These are phyloP conservation scores for Hymenoscyphus albidus DNA, from an alignment of 2,329 filamentous ascomycete species.

Conservation along the genomic window DNA sequence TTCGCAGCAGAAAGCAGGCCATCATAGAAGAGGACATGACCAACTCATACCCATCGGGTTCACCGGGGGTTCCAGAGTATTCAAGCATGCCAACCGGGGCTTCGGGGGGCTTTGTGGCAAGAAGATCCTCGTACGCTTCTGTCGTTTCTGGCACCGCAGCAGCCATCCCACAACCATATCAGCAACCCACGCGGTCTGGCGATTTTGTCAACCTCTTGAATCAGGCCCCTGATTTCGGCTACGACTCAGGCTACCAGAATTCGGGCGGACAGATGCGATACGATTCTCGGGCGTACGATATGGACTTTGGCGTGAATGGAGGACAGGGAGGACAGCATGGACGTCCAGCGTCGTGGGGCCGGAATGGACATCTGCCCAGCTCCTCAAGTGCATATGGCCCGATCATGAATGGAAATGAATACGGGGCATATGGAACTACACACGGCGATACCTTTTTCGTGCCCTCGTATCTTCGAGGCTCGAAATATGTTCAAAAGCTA, in stretches of 20 bases:
- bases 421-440: conserved; percentile 21
- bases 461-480: conserved; percentile 77
- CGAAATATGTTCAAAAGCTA: conserved; percentile 73
- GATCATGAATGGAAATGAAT: conserved; percentile 30
- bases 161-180: conserved; percentile 24
- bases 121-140: conserved; percentile 59
- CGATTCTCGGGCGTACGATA: conserved; percentile 28
- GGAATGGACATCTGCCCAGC: conserved; percentile 32
- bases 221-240: conserved; percentile 26
- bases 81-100: conserved; percentile 35
- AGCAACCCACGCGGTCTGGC: conserved; percentile 30
- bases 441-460: conserved; percentile 60
- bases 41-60: conserved; percentile 33
- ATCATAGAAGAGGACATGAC: conserved; percentile 20
- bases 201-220: conserved; percentile 33
- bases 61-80: conserved; percentile 30
- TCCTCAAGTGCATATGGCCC: conserved; percentile 34
- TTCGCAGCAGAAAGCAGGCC: conserved; percentile 10
- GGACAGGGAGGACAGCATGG: conserved; percentile 20
- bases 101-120: conserved; percentile 38
- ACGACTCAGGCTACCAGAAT: conserved; percentile 28
- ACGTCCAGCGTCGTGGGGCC: conserved; percentile 28
- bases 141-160: conserved; percentile 50
- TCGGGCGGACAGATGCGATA: conserved; percentile 24
- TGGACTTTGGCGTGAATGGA: conserved; percentile 29